These are phyloP conservation scores for Heracleum sosnowskyi DNA, from an alignment of 129 eudicot genomes.

Conservation along the genomic window DNA sequence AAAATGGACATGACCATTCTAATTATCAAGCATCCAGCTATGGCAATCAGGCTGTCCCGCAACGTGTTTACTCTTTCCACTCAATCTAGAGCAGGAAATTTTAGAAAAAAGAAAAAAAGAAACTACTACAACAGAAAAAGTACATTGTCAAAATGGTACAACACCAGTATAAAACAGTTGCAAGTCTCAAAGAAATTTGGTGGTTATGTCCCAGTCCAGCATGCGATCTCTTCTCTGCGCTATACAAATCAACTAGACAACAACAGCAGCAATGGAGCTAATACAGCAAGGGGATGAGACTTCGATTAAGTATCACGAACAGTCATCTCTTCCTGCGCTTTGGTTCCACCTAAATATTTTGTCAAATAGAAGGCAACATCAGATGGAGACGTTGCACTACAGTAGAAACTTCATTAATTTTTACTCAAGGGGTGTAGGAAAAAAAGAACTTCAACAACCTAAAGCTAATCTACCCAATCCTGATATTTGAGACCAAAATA, in stretches of 20 bases:
- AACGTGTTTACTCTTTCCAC: neutral
- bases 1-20: neutral
- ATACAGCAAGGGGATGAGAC: constrained; percentile 5
- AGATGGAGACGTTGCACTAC: neutral
- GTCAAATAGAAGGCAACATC: neutral
- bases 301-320: neutral
- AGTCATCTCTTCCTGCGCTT: constrained; percentile 9
- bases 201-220: constrained; percentile 16
- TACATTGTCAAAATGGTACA: neutral
- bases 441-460: neutral
- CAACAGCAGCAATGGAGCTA: constrained; percentile 21
- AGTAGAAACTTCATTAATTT: neutral
- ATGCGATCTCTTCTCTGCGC: constrained; percentile 24
- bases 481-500: neutral
- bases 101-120: neutral
- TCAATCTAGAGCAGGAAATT: neutral
- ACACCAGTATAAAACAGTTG: neutral
- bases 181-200: neutral
- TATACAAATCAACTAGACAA: constrained; percentile 33
- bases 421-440: neutral
- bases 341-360: constrained; percentile 6
- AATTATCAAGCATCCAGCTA: constrained; percentile 1
- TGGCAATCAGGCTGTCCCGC: neutral
- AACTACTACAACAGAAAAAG: neutral
- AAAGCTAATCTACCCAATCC: neutral